These are phyloP conservation scores for Penicillium coffeae DNA, from an alignment of 495 filamentous ascomycete species.

Conservation along the genomic window DNA sequence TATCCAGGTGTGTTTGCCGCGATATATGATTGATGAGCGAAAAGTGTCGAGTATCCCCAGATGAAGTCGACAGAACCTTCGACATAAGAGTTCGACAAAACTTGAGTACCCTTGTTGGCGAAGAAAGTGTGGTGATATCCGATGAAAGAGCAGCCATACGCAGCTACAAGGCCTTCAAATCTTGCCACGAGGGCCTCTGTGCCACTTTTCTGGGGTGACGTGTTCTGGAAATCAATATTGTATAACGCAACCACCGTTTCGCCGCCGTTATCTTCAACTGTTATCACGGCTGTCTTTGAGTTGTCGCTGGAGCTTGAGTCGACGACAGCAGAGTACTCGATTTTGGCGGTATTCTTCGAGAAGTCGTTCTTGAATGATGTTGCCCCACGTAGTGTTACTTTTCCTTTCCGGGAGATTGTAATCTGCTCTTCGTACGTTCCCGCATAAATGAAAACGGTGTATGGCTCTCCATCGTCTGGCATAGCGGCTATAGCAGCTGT, in stretches of 20 bases:
- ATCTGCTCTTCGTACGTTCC: slow-evolving; percentile 7
- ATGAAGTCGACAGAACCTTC: slow-evolving; percentile 5
- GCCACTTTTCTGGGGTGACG: background rate
- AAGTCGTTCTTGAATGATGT: slow-evolving; percentile 4
- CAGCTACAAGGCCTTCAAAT: background rate
- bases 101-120: background rate
- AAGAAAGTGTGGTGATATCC: slow-evolving; percentile 4
- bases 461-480: background rate
- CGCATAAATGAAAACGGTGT: background rate
- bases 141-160: slow-evolving; percentile 5
- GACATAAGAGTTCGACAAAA: slow-evolving; percentile 1
- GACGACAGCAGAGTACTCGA: background rate
- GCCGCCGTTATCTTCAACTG: background rate
- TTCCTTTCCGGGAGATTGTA: background rate
- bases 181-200: background rate
- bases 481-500: background rate
- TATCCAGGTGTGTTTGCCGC: background rate
- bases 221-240: slow-evolving; percentile 5
- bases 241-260: slow-evolving; percentile 1
- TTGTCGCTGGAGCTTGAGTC: background rate
- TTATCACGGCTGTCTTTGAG: background rate
- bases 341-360: slow-evolving; percentile 4
- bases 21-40: slow-evolving; percentile 2
- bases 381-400: background rate
- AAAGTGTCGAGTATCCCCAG: background rate